Conservation (phyloP, 345 rosid species). For the Eutrema yunnanense region DNA sequence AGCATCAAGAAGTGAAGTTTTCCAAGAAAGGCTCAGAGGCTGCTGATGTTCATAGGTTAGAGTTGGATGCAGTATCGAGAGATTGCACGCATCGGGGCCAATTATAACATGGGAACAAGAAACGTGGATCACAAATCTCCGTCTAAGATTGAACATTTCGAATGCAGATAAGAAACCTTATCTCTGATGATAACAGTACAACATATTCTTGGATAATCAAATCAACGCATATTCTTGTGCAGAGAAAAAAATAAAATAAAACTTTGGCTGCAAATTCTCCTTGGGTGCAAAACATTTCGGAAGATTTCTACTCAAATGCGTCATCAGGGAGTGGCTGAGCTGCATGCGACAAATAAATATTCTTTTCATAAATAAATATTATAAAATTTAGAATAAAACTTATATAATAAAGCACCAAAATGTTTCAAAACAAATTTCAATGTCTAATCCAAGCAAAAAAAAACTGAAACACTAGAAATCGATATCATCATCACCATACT, state of each 20-base stretch:
- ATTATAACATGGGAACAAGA: conserved; percentile 81
- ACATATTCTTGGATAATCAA: not conserved
- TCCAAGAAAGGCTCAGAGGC: conserved; percentile 29
- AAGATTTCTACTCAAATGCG: conserved; percentile 16
- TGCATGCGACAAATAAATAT: too few species aligned
- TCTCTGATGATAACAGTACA: conserved; percentile 51
- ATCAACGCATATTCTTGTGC: not conserved
- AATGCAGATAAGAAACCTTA: conserved; percentile 68
- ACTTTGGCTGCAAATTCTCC: not conserved
- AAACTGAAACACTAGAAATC: too few species aligned
- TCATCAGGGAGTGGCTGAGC: conserved; percentile 35
- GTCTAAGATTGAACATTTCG: conserved; percentile 60
- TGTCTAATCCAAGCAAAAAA: too few species aligned
- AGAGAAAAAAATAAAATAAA: not conserved
- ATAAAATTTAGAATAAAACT: too few species aligned
- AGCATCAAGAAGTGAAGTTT: not conserved
- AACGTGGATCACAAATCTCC: conserved; percentile 78
- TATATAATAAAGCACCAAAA: too few species aligned
- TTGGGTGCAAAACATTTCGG: not conserved
- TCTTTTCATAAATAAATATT: too few species aligned
- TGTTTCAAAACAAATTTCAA: too few species aligned
- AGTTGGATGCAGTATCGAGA: conserved; percentile 68
- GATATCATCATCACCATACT: too few species aligned
- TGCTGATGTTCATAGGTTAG: conserved; percentile 54
- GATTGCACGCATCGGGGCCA: conserved; percentile 72